Conservation (phyloP, 2,329 filamentous ascomycete species). For the Aspergillus sp. region DNA sequence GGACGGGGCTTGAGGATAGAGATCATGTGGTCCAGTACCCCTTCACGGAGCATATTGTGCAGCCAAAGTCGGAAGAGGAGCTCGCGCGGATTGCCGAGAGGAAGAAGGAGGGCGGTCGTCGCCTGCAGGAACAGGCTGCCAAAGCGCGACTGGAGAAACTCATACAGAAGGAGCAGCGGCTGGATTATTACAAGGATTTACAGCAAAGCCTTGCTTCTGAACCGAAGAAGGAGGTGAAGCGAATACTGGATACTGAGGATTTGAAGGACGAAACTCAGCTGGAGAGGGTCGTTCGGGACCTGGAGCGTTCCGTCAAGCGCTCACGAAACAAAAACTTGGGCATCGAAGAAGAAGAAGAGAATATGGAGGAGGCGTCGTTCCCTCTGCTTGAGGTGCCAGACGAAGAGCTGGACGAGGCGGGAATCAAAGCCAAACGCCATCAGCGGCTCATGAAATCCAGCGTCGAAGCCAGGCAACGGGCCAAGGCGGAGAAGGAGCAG, state of each 20-base stretch:
- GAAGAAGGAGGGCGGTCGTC: conserved; percentile 84
- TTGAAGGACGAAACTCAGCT: conserved; percentile 83
- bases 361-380: conserved; percentile 69
- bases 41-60: conserved; percentile 78
- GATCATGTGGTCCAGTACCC: conserved; percentile 88
- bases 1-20: conserved; percentile 82
- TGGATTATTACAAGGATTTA: conserved; percentile 85
- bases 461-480: conserved; percentile 82
- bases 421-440: conserved; percentile 82
- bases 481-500: conserved; percentile 89
- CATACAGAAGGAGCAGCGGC: conserved; percentile 88
- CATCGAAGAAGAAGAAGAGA: conserved; percentile 69
- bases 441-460: conserved; percentile 91
- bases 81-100: conserved; percentile 82
- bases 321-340: conserved; percentile 90
- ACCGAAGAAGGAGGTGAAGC: conserved; percentile 84
- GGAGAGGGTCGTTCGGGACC: conserved; percentile 74
- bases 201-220: conserved; percentile 62
- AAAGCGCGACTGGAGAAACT: conserved; percentile 95
- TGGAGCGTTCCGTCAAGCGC: conserved; percentile 82
- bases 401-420: conserved; percentile 84
- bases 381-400: conserved; percentile 82
- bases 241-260: conserved; percentile 79
- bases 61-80: conserved; percentile 92
- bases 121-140: conserved; percentile 88